Evolutionary conservation across 176 grass and related monocot species (phyloP), one percentile per base, ranked within the genome.

Genomic region (Miscanthus lutarioriparius): DNA sequence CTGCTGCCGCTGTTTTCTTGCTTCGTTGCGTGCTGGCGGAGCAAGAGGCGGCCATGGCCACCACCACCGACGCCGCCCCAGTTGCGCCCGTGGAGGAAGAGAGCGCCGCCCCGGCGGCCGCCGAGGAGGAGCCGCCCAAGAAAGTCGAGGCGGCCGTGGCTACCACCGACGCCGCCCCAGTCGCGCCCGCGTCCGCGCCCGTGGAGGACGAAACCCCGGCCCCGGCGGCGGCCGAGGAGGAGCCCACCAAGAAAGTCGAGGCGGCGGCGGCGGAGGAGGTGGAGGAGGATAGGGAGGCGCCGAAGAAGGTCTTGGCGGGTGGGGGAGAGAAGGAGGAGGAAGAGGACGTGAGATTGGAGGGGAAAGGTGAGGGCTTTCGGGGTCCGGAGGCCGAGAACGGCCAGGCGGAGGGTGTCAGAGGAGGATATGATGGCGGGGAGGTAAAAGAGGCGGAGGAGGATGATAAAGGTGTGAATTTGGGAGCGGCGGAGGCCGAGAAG

Each of bases 31-130:
- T 83, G 49, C 22, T 40, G 61, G 39, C 76, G 48, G 69, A 83
- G 89, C 69, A 84, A 70, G 68, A 58, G 80, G 75, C 68, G 40
- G 33, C 81, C 70, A 91, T 87, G 89, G 85, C 89, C 40, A 69
- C 89, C 12, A 68, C 79, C 62, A 78, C 83, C 7, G 48, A 78
- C 23, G 70, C 27, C 23, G 25, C 62, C 62, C 51, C 1, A 25
- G 75, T 32, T 10, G 62, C 62, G 19, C 74, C 79, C 68, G 30
- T 70, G n/a, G 48, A 36, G 64, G 44, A 61, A 43, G 51, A 54
- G 12, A 23, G 37, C 33, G 33, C 20, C 2, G 22, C 82, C 14
- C 2, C n/a, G 49, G 48, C 38, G 5, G 41, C 35, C 7, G 38
- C 58, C 1, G 49, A 33, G 38, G 77, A 47, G 10, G 72, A 72